Evolutionary conservation across 2,329 filamentous ascomycete genomes (phyloP).

Genomic region (Aspergillus sojae): DNA sequence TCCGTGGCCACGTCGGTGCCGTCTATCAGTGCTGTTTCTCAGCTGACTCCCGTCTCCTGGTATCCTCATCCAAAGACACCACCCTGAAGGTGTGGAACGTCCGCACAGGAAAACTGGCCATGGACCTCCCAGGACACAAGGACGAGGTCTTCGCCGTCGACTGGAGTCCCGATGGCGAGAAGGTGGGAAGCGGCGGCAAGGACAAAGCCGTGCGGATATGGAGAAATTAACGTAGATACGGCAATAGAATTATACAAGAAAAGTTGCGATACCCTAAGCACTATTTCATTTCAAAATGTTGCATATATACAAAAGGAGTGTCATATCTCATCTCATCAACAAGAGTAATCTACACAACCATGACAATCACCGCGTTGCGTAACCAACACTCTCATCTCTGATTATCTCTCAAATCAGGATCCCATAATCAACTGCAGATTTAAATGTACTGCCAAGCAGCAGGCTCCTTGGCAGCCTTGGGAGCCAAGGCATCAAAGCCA

Average conservation of each 20-base stretch:
- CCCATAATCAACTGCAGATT: slow-evolving; percentile 2
- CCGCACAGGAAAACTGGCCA: slow-evolving; percentile 75
- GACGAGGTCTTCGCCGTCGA: slow-evolving; percentile 95
- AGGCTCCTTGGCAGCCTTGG: slow-evolving; percentile 29
- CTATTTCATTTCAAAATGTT: background rate
- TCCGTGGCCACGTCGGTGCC: slow-evolving; percentile 85
- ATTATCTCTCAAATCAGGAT: background rate
- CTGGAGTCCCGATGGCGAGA: slow-evolving; percentile 88
- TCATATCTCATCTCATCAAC: background rate
- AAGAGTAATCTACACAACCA: background rate
- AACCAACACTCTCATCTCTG: background rate
- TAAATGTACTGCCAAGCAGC: slow-evolving; percentile 48
- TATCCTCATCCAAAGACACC: slow-evolving; percentile 87
- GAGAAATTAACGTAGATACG: slow-evolving; percentile 54
- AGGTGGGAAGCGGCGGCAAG: slow-evolving; percentile 88
- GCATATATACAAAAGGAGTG: slow-evolving; percentile 2
- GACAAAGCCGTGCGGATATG: slow-evolving; percentile 76
- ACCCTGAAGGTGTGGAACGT: slow-evolving; percentile 96
- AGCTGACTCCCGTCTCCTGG: slow-evolving; percentile 84
- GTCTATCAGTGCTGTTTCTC: slow-evolving; percentile 94
- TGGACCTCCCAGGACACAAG: slow-evolving; percentile 84
- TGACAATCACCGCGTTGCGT: background rate
- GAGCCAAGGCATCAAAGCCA: slow-evolving; percentile 42
- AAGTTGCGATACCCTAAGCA: slow-evolving; percentile 24
- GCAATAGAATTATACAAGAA: slow-evolving; percentile 3